Conservation (phyloP, 805 yeast genomes). For the Isabelozyma heimii region DNA sequence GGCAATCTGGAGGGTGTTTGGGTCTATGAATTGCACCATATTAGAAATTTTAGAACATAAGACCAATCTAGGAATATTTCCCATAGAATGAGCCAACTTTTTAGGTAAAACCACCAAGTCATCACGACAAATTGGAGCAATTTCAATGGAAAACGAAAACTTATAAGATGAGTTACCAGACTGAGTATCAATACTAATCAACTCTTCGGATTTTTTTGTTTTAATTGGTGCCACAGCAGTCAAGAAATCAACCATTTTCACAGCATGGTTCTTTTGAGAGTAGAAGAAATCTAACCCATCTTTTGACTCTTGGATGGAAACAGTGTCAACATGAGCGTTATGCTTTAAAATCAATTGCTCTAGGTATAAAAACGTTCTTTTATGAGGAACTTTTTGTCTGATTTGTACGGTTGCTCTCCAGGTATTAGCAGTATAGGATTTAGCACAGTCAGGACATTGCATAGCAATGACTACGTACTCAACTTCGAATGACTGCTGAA, state of each 20-base stretch:
- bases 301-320: conserved; percentile 85
- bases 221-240: conserved; percentile 81
- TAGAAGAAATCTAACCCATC: conserved; percentile 96
- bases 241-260: conserved; percentile 89
- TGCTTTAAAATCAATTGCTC: conserved; percentile 93
- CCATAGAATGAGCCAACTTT: conserved; percentile 77
- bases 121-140: conserved; percentile 95
- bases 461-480: conserved; percentile 90
- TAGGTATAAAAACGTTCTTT: conserved; percentile 90
- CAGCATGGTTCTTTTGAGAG: conserved; percentile 84
- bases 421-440: conserved; percentile 91
- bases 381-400: conserved; percentile 95
- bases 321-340: conserved; percentile 90
- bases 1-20: conserved; percentile 71
- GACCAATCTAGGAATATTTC: conserved; percentile 78
- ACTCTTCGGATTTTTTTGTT: conserved; percentile 82
- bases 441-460: conserved; percentile 99
- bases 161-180: conserved; percentile 85
- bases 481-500: conserved; percentile 92
- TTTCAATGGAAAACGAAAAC: conserved; percentile 88
- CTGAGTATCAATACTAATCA: conserved; percentile 88
- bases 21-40: conserved; percentile 83
- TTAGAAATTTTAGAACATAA: conserved; percentile 84
- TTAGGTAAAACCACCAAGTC: conserved; percentile 91
- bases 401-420: conserved; percentile 98